phyloP scores from a whole-genome alignment of 768 basidiomycete species.

The Mycena indigotica region DNA sequence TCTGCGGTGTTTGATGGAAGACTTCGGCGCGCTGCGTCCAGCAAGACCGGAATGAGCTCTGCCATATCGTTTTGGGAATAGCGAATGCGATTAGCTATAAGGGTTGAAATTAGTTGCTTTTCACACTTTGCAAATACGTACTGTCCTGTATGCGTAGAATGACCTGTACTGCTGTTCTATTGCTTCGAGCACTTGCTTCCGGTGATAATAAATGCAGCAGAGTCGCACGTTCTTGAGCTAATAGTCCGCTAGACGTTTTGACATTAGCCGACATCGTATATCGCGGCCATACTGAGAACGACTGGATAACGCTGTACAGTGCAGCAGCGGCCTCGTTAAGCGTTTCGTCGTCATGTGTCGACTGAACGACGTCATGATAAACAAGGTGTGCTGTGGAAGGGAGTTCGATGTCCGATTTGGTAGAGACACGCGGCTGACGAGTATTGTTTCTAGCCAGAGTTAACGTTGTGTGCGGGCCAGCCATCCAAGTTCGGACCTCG shows the following conservation, averaged over 20 bases:
- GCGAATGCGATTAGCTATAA: conserved; percentile 1
- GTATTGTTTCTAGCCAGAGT: not conserved
- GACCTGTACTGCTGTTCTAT: conserved; percentile 17
- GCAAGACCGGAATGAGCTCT: conserved; percentile 11
- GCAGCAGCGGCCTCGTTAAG: conserved; percentile 22
- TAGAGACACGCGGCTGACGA: not conserved
- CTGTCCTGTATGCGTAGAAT: conserved; percentile 7
- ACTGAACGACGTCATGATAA: conserved; percentile 21
- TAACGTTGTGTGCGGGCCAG: conserved; percentile 1
- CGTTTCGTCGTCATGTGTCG: conserved; percentile 20
- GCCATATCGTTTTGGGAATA: conserved; percentile 18
- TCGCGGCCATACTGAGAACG: not conserved
- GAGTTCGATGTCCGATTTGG: not conserved
- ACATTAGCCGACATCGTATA: not conserved
- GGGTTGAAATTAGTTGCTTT: not conserved
- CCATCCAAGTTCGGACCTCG: conserved; percentile 11
- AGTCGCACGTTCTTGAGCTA: conserved; percentile 14
- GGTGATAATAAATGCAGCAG: conserved; percentile 17
- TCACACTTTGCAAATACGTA: not conserved
- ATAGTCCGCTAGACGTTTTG: not conserved
- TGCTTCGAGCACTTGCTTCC: conserved; percentile 16
- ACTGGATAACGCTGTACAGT: conserved; percentile 10
- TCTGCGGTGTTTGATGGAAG: not conserved
- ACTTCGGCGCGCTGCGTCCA: conserved; percentile 7
- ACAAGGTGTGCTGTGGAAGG: not conserved